Conservation (phyloP, 495 filamentous ascomycete genomes). For the Parachaetomium inaequale region DNA sequence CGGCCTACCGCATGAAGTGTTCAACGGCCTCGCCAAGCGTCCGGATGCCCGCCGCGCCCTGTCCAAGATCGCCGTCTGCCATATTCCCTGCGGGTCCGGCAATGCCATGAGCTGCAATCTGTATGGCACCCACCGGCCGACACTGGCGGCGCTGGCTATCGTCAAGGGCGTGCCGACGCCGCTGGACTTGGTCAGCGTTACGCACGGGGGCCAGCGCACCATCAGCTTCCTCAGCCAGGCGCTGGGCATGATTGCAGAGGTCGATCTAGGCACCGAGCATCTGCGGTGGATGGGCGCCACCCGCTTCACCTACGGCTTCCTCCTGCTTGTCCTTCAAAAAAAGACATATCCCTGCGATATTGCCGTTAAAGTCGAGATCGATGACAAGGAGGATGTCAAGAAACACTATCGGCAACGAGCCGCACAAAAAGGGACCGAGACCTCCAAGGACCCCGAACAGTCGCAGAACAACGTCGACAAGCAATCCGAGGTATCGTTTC, state of each 20-base stretch:
- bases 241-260: constrained; percentile 84
- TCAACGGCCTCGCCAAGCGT: constrained; percentile 82
- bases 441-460: constrained; percentile 12
- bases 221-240: constrained; percentile 91
- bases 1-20: constrained; percentile 87
- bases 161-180: constrained; percentile 81
- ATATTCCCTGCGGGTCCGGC: constrained; percentile 87
- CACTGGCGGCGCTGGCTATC: constrained; percentile 71
- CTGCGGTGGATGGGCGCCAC: constrained; percentile 86
- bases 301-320: constrained; percentile 80
- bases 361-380: constrained; percentile 72
- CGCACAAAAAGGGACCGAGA: neutral
- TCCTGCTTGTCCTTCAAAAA: constrained; percentile 66
- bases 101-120: constrained; percentile 93
- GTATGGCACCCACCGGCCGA: constrained; percentile 73
- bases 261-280: constrained; percentile 83
- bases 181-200: constrained; percentile 82
- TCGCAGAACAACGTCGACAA: neutral
- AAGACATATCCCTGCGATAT: constrained; percentile 85
- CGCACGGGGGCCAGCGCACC: constrained; percentile 66
- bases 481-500: constrained; percentile 17
- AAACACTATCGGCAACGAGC: constrained; percentile 56
- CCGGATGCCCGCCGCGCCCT: constrained; percentile 71
- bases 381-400: constrained; percentile 71
- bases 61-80: constrained; percentile 74